A percentile compares a stretch with the other conserved stretches of the same genome.
These are phyloP conservation scores for Lanmaoa pseudosensibilis DNA, from an alignment of 768 basidiomycete genomes.

Conservation along the genomic window DNA sequence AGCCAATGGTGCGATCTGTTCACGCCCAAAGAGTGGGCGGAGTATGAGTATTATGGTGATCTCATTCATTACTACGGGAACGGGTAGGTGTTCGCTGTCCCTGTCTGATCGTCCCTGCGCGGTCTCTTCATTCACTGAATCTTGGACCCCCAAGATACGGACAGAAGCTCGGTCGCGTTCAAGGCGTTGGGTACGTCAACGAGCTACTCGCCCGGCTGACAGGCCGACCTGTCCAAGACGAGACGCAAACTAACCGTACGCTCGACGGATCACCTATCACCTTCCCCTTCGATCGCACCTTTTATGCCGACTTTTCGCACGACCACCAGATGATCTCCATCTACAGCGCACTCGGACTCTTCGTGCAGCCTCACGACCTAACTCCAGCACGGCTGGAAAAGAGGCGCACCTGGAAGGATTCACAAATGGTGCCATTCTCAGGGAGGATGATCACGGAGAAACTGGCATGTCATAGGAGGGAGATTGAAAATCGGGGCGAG, in stretches of 20 bases:
- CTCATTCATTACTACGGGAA: constrained; percentile 74
- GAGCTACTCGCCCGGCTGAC: constrained; percentile 82
- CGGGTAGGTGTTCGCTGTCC: constrained; percentile 42
- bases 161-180: constrained; percentile 62
- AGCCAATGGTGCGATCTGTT: constrained; percentile 75
- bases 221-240: constrained; percentile 55
- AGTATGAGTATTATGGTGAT: constrained; percentile 67
- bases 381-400: constrained; percentile 11
- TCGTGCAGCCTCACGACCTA: constrained; percentile 39
- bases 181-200: constrained; percentile 84
- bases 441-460: constrained; percentile 71
- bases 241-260: constrained; percentile 76
- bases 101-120: background rate
- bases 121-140: background rate
- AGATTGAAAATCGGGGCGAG: constrained; percentile 24
- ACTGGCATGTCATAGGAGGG: constrained; percentile 43
- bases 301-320: constrained; percentile 84
- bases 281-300: constrained; percentile 65
- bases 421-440: constrained; percentile 68
- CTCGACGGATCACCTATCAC: constrained; percentile 60
- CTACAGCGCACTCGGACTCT: constrained; percentile 54
- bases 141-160: constrained; percentile 52
- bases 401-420: constrained; percentile 50
- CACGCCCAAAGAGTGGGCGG: constrained; percentile 52
- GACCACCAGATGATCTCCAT: constrained; percentile 82